Base-by-base conservation (phyloP, 164 flowering plant species). In the Tetracentron sinense region DNA sequence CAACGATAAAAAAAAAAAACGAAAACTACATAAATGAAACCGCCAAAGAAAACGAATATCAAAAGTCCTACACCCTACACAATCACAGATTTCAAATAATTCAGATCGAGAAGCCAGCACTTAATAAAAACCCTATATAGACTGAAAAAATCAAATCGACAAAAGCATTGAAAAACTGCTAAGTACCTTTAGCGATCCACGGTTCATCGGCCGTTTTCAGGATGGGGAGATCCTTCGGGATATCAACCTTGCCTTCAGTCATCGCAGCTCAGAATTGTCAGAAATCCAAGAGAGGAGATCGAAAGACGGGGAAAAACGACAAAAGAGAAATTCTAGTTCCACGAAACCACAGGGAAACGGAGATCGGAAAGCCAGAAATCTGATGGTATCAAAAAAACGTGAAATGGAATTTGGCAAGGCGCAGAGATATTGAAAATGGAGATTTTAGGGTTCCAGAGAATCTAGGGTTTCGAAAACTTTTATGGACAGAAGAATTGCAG, bases 201-300 rank as follows among this genome's bases (percentile, higher is more conserved):
- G 77, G 67, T 25, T 78, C 83, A 75, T 85, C 82, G 54, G 76
- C 42, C 25, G 79, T 58, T 57, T 81, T 84, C 33, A 80, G 65
- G 38, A 78, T 63, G 60, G 85, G 80, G 66, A 88, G 85, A 85
- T 88, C 95, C 53, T 82, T 91, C 11, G 95, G 86, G 17, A 87
- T 83, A 83, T 84, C 82, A 68, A 82, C 57, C 78, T 85, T 88
- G 51, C 85, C 75, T 48, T 81, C 86, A 25, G 84, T 82, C 93
- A 90, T 86, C 62, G 72, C 46, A 2, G 25, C 10, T 1, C 42
- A 26, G 7, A 31, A 28, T 11, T 17, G 62, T 17, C 26, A 44
- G 53, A 58, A 50, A 69, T n/a, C 21, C 48, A 27, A 52, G 53
- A 35, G 16, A 26, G 20, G 42, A 62, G 28, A 44, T 58, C 56